Evolutionary conservation across 345 rosid genomes (phyloP).

Genomic region (Turnera subulata): DNA sequence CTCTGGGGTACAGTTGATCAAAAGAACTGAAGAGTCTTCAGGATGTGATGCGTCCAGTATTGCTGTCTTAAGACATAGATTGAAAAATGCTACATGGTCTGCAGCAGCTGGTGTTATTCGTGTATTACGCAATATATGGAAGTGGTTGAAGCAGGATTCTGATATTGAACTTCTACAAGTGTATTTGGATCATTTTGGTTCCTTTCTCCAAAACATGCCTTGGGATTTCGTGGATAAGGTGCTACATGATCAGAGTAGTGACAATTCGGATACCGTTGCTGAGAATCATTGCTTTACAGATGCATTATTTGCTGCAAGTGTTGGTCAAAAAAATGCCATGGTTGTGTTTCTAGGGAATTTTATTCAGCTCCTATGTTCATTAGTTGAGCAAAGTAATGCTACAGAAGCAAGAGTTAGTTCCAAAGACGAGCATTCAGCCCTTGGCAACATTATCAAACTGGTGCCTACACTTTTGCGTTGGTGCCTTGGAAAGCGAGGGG

Average conservation of each 20-base stretch:
- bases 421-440: slow-evolving; percentile 30
- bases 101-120: slow-evolving; percentile 46
- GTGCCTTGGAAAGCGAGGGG: slow-evolving; percentile 52
- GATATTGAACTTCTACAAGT: slow-evolving; percentile 40
- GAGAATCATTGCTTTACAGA: slow-evolving; percentile 14
- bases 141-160: slow-evolving; percentile 51
- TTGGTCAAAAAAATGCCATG: slow-evolving; percentile 22
- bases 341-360: slow-evolving; percentile 55
- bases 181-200: slow-evolving; percentile 38
- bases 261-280: neutral
- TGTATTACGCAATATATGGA: slow-evolving; percentile 52
- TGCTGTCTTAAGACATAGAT: slow-evolving; percentile 31
- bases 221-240: slow-evolving; percentile 45
- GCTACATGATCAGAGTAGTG: no score
- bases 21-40: slow-evolving; percentile 11
- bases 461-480: slow-evolving; percentile 57
- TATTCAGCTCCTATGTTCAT: slow-evolving; percentile 68
- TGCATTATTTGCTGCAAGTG: slow-evolving; percentile 16
- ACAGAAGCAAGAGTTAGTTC: slow-evolving; percentile 30
- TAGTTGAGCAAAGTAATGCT: slow-evolving; percentile 40
- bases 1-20: slow-evolving; percentile 20
- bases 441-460: slow-evolving; percentile 32
- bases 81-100: slow-evolving; percentile 54
- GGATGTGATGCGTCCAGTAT: slow-evolving; percentile 20
- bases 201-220: slow-evolving; percentile 43